Base-by-base conservation (phyloP, 345 rosid species). In the Combretum micranthum region DNA sequence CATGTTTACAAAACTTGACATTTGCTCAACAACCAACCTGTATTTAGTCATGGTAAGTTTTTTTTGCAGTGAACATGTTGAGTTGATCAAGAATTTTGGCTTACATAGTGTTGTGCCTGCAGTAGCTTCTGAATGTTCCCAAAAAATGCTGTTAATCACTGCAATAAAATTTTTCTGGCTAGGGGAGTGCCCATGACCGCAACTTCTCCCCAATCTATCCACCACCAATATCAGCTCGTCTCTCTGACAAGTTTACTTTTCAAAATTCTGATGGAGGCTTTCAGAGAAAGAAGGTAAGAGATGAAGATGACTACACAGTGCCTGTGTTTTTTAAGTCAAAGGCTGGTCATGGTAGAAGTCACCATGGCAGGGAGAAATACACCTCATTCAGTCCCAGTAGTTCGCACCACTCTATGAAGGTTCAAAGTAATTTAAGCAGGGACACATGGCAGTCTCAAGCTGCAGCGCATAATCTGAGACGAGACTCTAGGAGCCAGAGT, bases 261-360 rank as follows among this genome's bases (percentile, higher is more conserved):
- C 56, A 26, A 44, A 75, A 61, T 56, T 43, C 64, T 55, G 70
- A 55, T 52, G 75, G 64, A 66, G 71, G 57, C 61, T 77, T 65
- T 37, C 77, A 71, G 73, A 73, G 64, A 58, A 82, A 76, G 69
- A 73, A 68, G 56, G 59, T 54, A 2, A 74, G 79, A 47, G 87
- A 84, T 66, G 95, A 83, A 63, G 96, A 83, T 56, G 92, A 86
- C 70, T 91, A 79, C 42, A 70, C 62, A 13, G 98, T 91, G 71
- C 90, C 95, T 4, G 84, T 86, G 22, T 86, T 58, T 67, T 53
- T 72, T 53, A 79, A 69, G 32, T 72, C 85, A 1, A 76, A 66
- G 69, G 53, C 14, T 12, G 74, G 42, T 48, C 82, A 66, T 54
- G 52, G 42, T 17, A 79, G 63, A 67, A 57, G 43, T 51, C 73